Conservation (phyloP, 2,329 filamentous ascomycete genomes). For the Colletotrichum acutatum region DNA sequence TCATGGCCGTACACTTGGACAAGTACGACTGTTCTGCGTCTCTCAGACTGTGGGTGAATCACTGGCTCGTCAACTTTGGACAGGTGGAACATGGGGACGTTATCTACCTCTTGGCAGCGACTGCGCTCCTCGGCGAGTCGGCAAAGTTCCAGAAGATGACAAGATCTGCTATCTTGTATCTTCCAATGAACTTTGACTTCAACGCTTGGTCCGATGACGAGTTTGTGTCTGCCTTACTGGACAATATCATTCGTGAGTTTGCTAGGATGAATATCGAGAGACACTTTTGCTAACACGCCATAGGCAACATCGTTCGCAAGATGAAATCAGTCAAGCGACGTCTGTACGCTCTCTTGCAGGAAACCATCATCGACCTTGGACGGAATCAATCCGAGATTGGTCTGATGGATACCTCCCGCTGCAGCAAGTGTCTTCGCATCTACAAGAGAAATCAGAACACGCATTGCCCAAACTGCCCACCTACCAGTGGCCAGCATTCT, state of each 20-base stretch:
- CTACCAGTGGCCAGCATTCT: not conserved
- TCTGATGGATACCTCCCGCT: not conserved
- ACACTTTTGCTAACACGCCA: not conserved
- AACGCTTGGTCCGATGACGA: not conserved
- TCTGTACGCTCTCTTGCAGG: not conserved
- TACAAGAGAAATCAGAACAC: not conserved
- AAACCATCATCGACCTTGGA: not conserved
- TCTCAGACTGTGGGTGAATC: not conserved
- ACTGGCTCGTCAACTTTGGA: not conserved
- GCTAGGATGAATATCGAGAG: too few relatives aligned
- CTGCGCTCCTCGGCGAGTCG: not conserved
- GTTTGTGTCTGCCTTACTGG: not conserved
- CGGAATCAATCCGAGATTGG: not conserved
- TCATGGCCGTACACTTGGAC: not conserved
- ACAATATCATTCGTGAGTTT: not conserved
- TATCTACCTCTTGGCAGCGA: not conserved
- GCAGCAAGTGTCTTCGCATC: not conserved
- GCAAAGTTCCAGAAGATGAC: not conserved
- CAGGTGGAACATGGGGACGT: not conserved
- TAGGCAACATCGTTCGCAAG: not conserved
- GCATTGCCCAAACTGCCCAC: not conserved
- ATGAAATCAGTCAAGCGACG: not conserved
- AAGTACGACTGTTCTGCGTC: not conserved
- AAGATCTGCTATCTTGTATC: not conserved
- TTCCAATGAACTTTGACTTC: conserved; percentile 7